Evolutionary conservation across 176 grass and related monocot genomes (phyloP).

Genomic region (Tuctoria greenei): DNA sequence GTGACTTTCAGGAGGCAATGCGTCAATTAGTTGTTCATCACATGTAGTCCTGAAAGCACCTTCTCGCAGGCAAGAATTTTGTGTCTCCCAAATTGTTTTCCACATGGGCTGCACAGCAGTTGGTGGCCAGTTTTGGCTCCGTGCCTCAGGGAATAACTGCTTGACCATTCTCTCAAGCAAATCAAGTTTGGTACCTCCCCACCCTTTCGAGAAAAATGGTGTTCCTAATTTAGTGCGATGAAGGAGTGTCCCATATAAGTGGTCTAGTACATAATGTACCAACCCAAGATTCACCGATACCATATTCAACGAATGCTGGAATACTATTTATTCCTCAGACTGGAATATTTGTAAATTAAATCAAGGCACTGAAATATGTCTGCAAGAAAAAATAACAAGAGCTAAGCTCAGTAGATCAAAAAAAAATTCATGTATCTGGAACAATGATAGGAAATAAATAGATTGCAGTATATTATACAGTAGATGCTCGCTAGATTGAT

Average conservation of each 20-base stretch:
- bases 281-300: conserved; percentile 81
- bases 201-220: conserved; percentile 95
- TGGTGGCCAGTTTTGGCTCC: conserved; percentile 64
- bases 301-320: conserved; percentile 47
- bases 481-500: not conserved
- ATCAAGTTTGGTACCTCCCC: conserved; percentile 75
- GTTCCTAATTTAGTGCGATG: conserved; percentile 77
- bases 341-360: not conserved
- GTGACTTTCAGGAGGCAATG: conserved; percentile 80
- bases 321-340: not conserved
- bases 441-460: not conserved
- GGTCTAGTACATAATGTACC: conserved; percentile 79
- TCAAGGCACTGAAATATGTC: not conserved
- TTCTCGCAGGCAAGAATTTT: conserved; percentile 73
- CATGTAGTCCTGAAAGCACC: conserved; percentile 77
- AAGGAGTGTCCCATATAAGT: conserved; percentile 79
- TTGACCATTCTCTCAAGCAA: conserved; percentile 87
- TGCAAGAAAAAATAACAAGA: conserved; percentile 25
- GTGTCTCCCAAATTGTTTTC: conserved; percentile 92
- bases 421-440: not conserved
- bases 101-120: conserved; percentile 58
- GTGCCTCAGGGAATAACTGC: conserved; percentile 70
- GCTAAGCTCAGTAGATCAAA: not conserved
- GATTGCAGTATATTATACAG: not conserved
- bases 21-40: conserved; percentile 59